phyloP scores from a whole-genome alignment of 306 rosid species.

The Ormosia semicastrata region DNA sequence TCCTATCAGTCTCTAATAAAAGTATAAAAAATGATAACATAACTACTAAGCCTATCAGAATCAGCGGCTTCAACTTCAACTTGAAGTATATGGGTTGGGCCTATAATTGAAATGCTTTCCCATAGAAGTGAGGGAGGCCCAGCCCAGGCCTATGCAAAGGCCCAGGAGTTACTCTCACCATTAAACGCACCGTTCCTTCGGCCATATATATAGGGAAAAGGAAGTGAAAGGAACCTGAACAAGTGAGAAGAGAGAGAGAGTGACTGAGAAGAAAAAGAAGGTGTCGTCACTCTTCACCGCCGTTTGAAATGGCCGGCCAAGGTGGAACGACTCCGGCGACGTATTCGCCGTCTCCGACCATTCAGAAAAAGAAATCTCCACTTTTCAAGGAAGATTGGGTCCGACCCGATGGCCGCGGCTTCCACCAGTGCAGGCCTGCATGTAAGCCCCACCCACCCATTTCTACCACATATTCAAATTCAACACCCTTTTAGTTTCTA shows the following conservation, averaged over 20 bases:
- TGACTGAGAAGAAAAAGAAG: neutral
- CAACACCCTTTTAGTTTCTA: neutral
- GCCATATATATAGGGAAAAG: neutral
- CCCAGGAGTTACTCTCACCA: neutral
- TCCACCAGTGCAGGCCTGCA: conserved; percentile 93
- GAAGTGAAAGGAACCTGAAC: neutral
- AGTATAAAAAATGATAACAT: too few species aligned
- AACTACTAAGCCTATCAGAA: too few species aligned
- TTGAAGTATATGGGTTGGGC: neutral
- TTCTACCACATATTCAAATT: neutral
- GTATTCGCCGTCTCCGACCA: conserved; percentile 65
- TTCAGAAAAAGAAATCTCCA: conserved; percentile 39
- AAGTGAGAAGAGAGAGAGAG: neutral
- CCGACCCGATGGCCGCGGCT: conserved; percentile 84
- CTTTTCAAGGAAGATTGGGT: conserved; percentile 58
- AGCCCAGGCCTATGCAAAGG: neutral
- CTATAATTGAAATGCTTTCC: neutral
- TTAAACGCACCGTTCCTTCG: neutral
- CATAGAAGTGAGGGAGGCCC: neutral
- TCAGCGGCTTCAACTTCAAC: too few species aligned
- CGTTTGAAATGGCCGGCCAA: conserved; percentile 62
- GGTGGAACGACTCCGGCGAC: conserved; percentile 59
- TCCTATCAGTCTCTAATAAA: too few species aligned
- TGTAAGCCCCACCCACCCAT: conserved; percentile 39
- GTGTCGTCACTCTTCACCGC: neutral